Percentiles rank a stretch among this genome's conserved stretches.
These are phyloP conservation scores for Capronia coronata DNA, from an alignment of 2,329 filamentous ascomycete genomes.

Conservation along the genomic window DNA sequence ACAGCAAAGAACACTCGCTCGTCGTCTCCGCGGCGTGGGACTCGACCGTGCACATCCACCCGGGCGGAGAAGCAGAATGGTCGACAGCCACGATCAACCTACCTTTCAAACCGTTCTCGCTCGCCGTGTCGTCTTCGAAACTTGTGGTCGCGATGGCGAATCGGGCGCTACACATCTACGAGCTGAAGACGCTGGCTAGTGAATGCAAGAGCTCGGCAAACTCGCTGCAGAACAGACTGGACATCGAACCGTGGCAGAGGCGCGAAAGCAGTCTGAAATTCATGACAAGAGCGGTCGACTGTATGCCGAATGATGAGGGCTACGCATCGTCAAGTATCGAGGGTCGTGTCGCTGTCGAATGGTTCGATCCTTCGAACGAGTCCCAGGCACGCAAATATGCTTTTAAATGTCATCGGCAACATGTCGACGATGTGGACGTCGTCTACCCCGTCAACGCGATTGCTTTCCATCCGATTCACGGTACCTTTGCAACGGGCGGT, in stretches of 20 bases:
- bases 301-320: slow-evolving; percentile 93
- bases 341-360: slow-evolving; percentile 91
- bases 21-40: slow-evolving; percentile 94
- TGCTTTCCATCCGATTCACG: slow-evolving; percentile 73
- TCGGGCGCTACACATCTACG: slow-evolving; percentile 90
- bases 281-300: slow-evolving; percentile 85
- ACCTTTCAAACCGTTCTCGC: slow-evolving; percentile 81
- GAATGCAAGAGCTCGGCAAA: slow-evolving; percentile 47
- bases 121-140: slow-evolving; percentile 71
- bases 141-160: slow-evolving; percentile 94
- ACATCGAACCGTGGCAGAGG: slow-evolving; percentile 78
- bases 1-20: slow-evolving; percentile 66
- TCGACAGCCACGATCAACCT: slow-evolving; percentile 61
- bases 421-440: slow-evolving; percentile 62
- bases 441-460: slow-evolving; percentile 90
- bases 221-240: slow-evolving; percentile 38
- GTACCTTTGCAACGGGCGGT: slow-evolving; percentile 82
- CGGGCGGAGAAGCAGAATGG: slow-evolving; percentile 45
- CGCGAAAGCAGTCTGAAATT: slow-evolving; percentile 93
- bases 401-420: slow-evolving; percentile 94
- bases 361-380: slow-evolving; percentile 85
- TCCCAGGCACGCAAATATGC: slow-evolving; percentile 92
- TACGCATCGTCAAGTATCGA: slow-evolving; percentile 92
- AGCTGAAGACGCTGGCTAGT: slow-evolving; percentile 61
- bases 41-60: slow-evolving; percentile 77